Evolutionary conservation across 176 grass and related monocot species (phyloP), one percentile per base, ranked within the genome.

Genomic region (barley (Hordeum vulgare)): DNA sequence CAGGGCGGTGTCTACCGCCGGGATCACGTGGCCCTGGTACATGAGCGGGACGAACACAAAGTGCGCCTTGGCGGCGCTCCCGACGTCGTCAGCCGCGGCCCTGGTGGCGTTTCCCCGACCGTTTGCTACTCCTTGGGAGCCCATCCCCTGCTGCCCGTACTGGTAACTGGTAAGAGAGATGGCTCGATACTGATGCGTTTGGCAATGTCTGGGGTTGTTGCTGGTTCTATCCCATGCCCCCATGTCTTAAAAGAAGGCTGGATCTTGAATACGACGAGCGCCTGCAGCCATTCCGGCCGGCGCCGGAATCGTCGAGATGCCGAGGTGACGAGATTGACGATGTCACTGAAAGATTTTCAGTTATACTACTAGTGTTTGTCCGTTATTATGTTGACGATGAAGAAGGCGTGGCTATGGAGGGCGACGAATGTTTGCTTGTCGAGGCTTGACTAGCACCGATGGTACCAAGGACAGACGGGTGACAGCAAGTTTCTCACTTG

Each of bases 1-100:
- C 34, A 81, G 58, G 10, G 87, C 88, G 0, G 81, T 90, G 78
- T 90, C 88, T 11, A 88, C 68, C n/a, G 86, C 58, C 12, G 88
- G 88, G 61, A 93, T 93, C 6, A 93, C 35, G 40, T 93, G 88
- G 7, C 88, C 91, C 76, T 87, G 80, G 29, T 75, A 86, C 79
- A 83, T 75, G 14, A 92, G 34, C 49, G 90, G 90, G 27, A 94
- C 58, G 37, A 94, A 63, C 34, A 90, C 81, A 11, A 94, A 94
- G 79, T 94, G 91, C 37, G 88, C 71, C 82, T 61, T 76, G 18
- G 71, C 28, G 61, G 21, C 76, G 75, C 12, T 4, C 41, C 71
- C 49, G 66, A 36, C 5, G 4, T 10, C 21, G 12, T 15, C n/a
- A 14, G 0, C 1, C 39, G 1, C 24, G 11, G 2, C 0, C 51